Evolutionary conservation across 345 rosid genomes (phyloP).

Genomic region (Gossypium anomalum): DNA sequence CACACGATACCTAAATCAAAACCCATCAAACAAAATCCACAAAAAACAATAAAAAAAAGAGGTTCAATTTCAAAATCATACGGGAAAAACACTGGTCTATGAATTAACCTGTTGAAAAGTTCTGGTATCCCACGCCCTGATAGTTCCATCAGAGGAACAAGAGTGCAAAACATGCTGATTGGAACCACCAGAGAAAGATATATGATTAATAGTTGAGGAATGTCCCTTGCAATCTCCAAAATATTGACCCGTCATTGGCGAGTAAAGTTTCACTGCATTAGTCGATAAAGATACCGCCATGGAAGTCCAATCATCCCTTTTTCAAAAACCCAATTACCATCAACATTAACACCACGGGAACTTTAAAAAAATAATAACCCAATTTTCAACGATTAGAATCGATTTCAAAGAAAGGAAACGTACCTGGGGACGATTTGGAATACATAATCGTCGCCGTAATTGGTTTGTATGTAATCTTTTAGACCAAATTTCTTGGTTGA

Average conservation of each 20-base stretch:
- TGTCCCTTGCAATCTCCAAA: constrained; percentile 86
- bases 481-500: constrained; percentile 54
- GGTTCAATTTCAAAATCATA: neutral
- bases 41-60: neutral
- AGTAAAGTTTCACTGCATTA: constrained; percentile 72
- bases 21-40: constrained; percentile 1
- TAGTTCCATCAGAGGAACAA: constrained; percentile 87
- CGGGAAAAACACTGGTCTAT: neutral
- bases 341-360: neutral
- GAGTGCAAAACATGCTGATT: constrained; percentile 70
- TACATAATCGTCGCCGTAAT: constrained; percentile 79
- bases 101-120: constrained; percentile 56
- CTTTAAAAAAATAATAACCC: neutral
- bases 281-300: constrained; percentile 91
- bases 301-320: constrained; percentile 76
- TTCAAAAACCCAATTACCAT: neutral
- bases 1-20: constrained; percentile 51
- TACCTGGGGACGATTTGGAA: constrained; percentile 83
- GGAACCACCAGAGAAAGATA: constrained; percentile 57
- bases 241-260: constrained; percentile 77
- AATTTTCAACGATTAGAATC: neutral
- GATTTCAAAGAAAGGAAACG: neutral
- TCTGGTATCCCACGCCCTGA: constrained; percentile 88
- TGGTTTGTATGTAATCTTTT: constrained; percentile 72
- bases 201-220: constrained; percentile 53